These are phyloP conservation scores for Colletotrichum theobromicola DNA, from an alignment of 2,329 filamentous ascomycete species.

Conservation along the genomic window DNA sequence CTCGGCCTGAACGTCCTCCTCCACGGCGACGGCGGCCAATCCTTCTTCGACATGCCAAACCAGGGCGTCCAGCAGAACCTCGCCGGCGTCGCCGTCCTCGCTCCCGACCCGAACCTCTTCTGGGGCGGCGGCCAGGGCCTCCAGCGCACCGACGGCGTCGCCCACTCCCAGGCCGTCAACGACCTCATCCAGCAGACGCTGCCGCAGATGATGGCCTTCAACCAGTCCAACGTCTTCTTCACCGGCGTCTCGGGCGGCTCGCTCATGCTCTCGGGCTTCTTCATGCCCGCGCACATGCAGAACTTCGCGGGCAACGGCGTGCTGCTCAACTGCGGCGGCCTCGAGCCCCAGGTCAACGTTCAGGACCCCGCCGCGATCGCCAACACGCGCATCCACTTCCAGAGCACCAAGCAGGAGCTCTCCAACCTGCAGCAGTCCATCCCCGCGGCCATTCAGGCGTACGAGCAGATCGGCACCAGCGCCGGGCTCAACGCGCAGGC, in stretches of 20 bases:
- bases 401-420: constrained; percentile 59
- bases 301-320: constrained; percentile 56
- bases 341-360: constrained; percentile 58
- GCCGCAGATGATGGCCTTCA: constrained; percentile 58
- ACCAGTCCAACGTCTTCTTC: constrained; percentile 58
- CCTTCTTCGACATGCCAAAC: constrained; percentile 64
- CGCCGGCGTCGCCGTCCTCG: constrained; percentile 58
- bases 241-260: constrained; percentile 62
- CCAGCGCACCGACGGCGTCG: constrained; percentile 58
- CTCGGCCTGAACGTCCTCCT: constrained; percentile 62
- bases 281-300: constrained; percentile 60
- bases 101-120: constrained; percentile 59
- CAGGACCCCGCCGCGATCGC: constrained; percentile 46
- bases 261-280: constrained; percentile 60
- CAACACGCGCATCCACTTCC: constrained; percentile 59
- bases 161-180: constrained; percentile 60
- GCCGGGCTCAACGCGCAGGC: constrained; percentile 48
- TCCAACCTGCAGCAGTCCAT: constrained; percentile 53
- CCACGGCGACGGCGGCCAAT: constrained; percentile 65
- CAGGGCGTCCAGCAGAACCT: constrained; percentile 55
- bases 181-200: constrained; percentile 55
- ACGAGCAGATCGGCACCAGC: constrained; percentile 49
- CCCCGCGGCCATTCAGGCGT: constrained; percentile 54
- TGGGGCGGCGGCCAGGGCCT: constrained; percentile 62
- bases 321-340: constrained; percentile 60